Evolutionary conservation across 805 yeast species (phyloP).

Genomic region (Brettanomyces bruxellensis): DNA sequence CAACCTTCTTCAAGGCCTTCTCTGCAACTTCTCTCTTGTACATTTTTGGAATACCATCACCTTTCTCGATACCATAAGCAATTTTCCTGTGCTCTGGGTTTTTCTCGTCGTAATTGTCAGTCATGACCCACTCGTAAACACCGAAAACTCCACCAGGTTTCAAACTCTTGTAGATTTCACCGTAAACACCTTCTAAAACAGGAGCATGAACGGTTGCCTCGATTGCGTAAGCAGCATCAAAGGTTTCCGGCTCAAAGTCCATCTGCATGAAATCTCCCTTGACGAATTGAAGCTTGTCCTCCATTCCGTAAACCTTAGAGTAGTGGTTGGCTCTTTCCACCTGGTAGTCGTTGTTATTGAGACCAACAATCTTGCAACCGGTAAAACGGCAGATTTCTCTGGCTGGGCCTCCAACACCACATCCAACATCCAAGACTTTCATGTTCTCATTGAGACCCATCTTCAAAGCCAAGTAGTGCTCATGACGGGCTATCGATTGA

Average conservation of each 20-base stretch:
- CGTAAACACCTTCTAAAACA: slow-evolving; percentile 87
- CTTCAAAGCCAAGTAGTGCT: slow-evolving; percentile 85
- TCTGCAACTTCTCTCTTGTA: slow-evolving; percentile 77
- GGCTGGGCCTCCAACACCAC: slow-evolving; percentile 99
- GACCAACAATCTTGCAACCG: slow-evolving; percentile 76
- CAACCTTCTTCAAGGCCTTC: slow-evolving; percentile 76
- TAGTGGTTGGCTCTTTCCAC: slow-evolving; percentile 83
- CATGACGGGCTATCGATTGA: slow-evolving; percentile 96
- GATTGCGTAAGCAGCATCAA: slow-evolving; percentile 96
- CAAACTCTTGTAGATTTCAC: slow-evolving; percentile 87
- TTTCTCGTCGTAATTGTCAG: slow-evolving; percentile 80
- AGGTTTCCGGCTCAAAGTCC: slow-evolving; percentile 85
- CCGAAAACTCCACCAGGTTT: slow-evolving; percentile 98
- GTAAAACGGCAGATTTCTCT: slow-evolving; percentile 92
- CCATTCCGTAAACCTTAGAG: slow-evolving; percentile 57
- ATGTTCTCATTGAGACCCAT: slow-evolving; percentile 71
- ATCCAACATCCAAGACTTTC: slow-evolving; percentile 94
- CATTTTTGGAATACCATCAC: slow-evolving; percentile 99
- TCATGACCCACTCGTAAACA: slow-evolving; percentile 99
- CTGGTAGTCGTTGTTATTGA: slow-evolving; percentile 96
- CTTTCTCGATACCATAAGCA: slow-evolving; percentile 95
- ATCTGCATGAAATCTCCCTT: slow-evolving; percentile 99
- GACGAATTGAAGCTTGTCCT: slow-evolving; percentile 70
- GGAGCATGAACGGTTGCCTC: slow-evolving; percentile 99
- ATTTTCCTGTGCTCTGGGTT: slow-evolving; percentile 88